Evolutionary conservation across 148 eudicot genomes (phyloP).

Genomic region (Mesembryanthemum crystallinum): DNA sequence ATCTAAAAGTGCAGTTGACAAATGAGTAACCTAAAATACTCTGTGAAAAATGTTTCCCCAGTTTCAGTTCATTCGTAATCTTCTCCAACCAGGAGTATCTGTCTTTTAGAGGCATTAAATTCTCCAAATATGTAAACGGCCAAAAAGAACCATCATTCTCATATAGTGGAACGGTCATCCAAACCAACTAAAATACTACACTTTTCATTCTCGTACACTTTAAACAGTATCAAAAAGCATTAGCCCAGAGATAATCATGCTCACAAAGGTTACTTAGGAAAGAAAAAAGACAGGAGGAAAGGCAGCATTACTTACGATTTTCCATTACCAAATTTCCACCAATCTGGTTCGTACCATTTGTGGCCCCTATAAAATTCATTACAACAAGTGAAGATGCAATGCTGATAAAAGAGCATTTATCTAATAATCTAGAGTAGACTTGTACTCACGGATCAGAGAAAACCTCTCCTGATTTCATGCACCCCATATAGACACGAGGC

Average conservation of each 20-base stretch:
- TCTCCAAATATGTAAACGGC: neutral
- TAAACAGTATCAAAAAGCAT: neutral
- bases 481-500: conserved; percentile 79
- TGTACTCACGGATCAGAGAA: conserved; percentile 75
- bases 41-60: neutral
- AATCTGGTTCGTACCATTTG: conserved; percentile 95
- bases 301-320: conserved; percentile 59
- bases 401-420: neutral
- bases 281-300: neutral
- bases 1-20: neutral
- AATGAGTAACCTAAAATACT: neutral
- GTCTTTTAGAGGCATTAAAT: neutral
- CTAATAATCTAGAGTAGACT: neutral
- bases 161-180: neutral
- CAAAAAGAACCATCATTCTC: neutral
- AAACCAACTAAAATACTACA: neutral
- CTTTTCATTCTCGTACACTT: neutral
- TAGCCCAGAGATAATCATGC: conserved; percentile 1
- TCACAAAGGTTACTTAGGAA: neutral
- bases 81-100: neutral
- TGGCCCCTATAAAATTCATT: conserved; percentile 49
- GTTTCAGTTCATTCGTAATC: neutral
- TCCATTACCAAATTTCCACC: conserved; percentile 97
- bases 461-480: conserved; percentile 96
- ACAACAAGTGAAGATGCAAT: conserved; percentile 12